Evolutionary conservation across 768 basidiomycete species (phyloP).

Genomic region (Phylloporus rhodoxanthus): DNA sequence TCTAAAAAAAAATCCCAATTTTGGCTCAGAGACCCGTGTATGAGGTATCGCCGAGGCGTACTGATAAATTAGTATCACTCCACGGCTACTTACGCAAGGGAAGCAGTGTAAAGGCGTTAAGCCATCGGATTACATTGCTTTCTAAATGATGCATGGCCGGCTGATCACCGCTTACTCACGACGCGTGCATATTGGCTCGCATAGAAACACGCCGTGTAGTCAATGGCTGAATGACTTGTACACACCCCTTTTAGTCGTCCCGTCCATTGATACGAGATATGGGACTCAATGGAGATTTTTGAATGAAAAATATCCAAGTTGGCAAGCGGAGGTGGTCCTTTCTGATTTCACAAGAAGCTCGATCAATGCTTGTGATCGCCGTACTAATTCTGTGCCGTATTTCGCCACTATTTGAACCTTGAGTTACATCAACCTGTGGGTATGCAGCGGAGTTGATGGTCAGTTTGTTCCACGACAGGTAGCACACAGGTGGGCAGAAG

Average conservation of each 20-base stretch:
- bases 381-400: constrained; percentile 10
- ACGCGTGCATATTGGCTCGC: constrained; percentile 3
- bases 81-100: constrained; percentile 5
- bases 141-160: neutral
- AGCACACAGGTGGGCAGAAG: neutral
- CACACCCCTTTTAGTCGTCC: constrained; percentile 2
- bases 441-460: neutral
- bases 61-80: constrained; percentile 1
- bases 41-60: constrained; percentile 16
- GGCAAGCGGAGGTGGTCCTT: constrained; percentile 7
- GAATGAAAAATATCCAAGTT: constrained; percentile 25
- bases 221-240: constrained; percentile 1
- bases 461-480: neutral
- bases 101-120: constrained; percentile 1
- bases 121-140: neutral
- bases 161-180: constrained; percentile 5
- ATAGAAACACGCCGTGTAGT: constrained; percentile 9
- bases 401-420: constrained; percentile 10
- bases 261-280: constrained; percentile 15
- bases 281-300: constrained; percentile 9
- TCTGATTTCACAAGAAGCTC: constrained; percentile 13
- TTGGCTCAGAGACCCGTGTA: neutral
- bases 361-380: constrained; percentile 24
- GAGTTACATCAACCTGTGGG: constrained; percentile 11
- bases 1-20: constrained; percentile 6